Conservation (phyloP, 2,329 filamentous ascomycete species). For the Exutisphaerella laricina region DNA sequence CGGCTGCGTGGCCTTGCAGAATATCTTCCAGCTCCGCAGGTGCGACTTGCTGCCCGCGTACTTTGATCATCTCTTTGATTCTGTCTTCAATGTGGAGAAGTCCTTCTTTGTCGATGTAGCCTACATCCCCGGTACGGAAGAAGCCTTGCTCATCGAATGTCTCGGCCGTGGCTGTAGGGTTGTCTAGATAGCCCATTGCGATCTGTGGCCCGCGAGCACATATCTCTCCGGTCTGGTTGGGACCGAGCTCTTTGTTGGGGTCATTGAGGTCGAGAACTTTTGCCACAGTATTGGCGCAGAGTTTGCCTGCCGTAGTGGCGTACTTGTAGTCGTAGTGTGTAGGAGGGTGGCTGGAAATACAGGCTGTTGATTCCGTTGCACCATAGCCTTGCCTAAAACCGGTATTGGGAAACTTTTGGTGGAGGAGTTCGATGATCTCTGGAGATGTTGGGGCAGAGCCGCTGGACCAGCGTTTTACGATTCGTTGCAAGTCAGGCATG, state of each 20-base stretch:
- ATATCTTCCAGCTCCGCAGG: slow-evolving; percentile 60
- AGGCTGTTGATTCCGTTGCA: slow-evolving; percentile 62
- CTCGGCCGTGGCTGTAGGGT: slow-evolving; percentile 32
- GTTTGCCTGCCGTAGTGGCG: slow-evolving; percentile 49
- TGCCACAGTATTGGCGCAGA: slow-evolving; percentile 54
- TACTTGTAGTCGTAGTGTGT: slow-evolving; percentile 54
- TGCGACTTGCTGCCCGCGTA: slow-evolving; percentile 58
- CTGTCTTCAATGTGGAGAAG: slow-evolving; percentile 55
- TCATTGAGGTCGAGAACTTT: slow-evolving; percentile 54
- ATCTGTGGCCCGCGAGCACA: slow-evolving; percentile 34
- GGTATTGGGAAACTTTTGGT: slow-evolving; percentile 52
- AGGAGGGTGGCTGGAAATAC: slow-evolving; percentile 57
- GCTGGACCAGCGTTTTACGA: slow-evolving; percentile 51
- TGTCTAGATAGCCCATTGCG: slow-evolving; percentile 36
- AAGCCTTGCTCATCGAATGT: slow-evolving; percentile 47
- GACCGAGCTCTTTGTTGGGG: slow-evolving; percentile 40
- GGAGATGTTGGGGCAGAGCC: slow-evolving; percentile 55
- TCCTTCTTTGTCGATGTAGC: slow-evolving; percentile 50
- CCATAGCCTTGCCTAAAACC: slow-evolving; percentile 63
- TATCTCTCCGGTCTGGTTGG: slow-evolving; percentile 48
- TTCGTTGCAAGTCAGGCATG: slow-evolving; percentile 43
- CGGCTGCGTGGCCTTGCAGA: slow-evolving; percentile 51
- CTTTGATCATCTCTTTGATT: slow-evolving; percentile 65
- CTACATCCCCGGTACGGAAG: slow-evolving; percentile 56
- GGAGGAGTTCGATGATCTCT: slow-evolving; percentile 52